These are phyloP conservation scores for Ogataea nakhonphanomensis DNA, from an alignment of 805 yeast genomes.

Conservation along the genomic window DNA sequence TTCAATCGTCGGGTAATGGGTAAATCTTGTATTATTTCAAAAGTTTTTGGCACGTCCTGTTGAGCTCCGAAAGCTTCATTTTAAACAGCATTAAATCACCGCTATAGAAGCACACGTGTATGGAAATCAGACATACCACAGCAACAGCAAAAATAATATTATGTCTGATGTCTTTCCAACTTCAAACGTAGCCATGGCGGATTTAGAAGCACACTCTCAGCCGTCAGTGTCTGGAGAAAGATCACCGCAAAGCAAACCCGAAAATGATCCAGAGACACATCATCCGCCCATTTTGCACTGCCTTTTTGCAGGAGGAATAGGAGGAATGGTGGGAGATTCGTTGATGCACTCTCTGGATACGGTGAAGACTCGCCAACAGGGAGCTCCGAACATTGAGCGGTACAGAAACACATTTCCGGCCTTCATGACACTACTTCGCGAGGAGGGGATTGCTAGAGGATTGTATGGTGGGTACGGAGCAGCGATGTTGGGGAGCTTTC, in stretches of 20 bases:
- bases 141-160: not conserved
- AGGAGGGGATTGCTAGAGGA: constrained; percentile 85
- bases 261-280: constrained; percentile 4
- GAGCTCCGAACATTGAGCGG: constrained; percentile 66
- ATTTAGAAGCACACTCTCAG: constrained; percentile 7
- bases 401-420: constrained; percentile 77
- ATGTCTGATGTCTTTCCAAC: constrained; percentile 17
- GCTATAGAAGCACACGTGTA: not conserved
- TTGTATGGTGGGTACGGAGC: constrained; percentile 91
- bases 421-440: constrained; percentile 64
- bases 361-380: constrained; percentile 95
- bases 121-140: constrained; percentile 1
- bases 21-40: not conserved
- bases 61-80: not conserved
- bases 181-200: constrained; percentile 14
- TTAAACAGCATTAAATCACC: not conserved
- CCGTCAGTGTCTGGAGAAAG: not conserved
- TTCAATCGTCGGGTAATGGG: constrained; percentile 1
- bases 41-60: not conserved
- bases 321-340: constrained; percentile 91
- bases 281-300: constrained; percentile 52
- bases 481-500: constrained; percentile 88
- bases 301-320: constrained; percentile 88
- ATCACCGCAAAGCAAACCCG: not conserved
- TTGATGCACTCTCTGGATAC: constrained; percentile 95